phyloP scores from a whole-genome alignment of 805 yeast species.

The Candida xiaguanensis region DNA sequence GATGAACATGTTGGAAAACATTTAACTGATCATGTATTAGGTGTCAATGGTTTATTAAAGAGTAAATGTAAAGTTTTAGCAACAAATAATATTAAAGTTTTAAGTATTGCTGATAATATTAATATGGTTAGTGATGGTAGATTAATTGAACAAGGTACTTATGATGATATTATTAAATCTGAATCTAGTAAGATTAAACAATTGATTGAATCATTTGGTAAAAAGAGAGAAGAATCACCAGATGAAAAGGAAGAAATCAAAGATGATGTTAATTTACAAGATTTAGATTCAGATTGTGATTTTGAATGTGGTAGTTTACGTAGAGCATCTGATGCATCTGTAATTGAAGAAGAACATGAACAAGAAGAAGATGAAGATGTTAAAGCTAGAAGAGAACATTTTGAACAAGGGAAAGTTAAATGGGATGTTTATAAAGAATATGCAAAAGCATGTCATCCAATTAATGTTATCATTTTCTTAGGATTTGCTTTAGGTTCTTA shows the following conservation, averaged over 20 bases:
- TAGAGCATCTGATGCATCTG: slow-evolving; percentile 60
- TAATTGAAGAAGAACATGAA: slow-evolving; percentile 28
- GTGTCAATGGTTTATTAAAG: slow-evolving; percentile 72
- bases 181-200: slow-evolving; percentile 48
- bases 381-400: slow-evolving; percentile 61
- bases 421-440: slow-evolving; percentile 81
- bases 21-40: slow-evolving; percentile 76
- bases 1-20: slow-evolving; percentile 96
- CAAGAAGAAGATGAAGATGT: slow-evolving; percentile 35
- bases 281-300: slow-evolving; percentile 28
- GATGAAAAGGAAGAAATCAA: slow-evolving; percentile 12
- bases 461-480: slow-evolving; percentile 57
- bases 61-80: slow-evolving; percentile 76
- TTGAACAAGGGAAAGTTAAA: slow-evolving; percentile 91
- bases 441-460: slow-evolving; percentile 81
- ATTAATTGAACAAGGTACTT: slow-evolving; percentile 63
- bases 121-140: slow-evolving; percentile 68
- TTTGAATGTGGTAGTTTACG: slow-evolving; percentile 40
- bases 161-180: slow-evolving; percentile 45
- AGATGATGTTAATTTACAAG: slow-evolving; percentile 22
- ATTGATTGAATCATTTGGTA: slow-evolving; percentile 63
- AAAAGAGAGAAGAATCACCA: slow-evolving; percentile 21
- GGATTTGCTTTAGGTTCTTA: slow-evolving; percentile 54
- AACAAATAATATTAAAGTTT: slow-evolving; percentile 81
- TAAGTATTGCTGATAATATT: slow-evolving; percentile 69